Evolutionary conservation across 805 yeast genomes (phyloP).

Genomic region (Kluyveromyces siamensis): DNA sequence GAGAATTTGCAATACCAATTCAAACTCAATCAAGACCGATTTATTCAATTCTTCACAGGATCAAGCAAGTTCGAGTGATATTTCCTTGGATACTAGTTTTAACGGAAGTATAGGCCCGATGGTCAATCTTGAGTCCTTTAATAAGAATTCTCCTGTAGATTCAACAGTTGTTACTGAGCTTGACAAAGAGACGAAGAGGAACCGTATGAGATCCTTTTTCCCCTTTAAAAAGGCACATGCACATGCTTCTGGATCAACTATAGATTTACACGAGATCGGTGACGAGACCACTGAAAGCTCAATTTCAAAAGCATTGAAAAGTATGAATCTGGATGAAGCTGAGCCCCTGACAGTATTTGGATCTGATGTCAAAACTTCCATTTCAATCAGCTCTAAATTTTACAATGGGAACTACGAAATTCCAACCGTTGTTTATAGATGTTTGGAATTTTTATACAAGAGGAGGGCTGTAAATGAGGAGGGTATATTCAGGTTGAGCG

Average conservation of each 20-base stretch:
- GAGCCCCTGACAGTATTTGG: constrained; percentile 46
- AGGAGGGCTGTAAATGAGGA: constrained; percentile 75
- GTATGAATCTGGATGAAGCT: constrained; percentile 18
- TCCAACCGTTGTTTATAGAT: constrained; percentile 72
- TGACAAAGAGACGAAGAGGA: constrained; percentile 35
- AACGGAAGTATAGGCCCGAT: constrained; percentile 7
- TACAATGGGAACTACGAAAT: constrained; percentile 30
- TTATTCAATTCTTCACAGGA: neutral
- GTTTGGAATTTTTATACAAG: constrained; percentile 56
- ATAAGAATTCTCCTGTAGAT: constrained; percentile 9
- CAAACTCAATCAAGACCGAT: constrained; percentile 5
- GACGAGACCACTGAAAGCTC: constrained; percentile 14
- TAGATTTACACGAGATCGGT: constrained; percentile 23
- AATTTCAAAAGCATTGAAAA: constrained; percentile 24
- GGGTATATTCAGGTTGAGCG: constrained; percentile 86
- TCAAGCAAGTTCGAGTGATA: constrained; percentile 5
- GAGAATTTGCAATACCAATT: constrained; percentile 4
- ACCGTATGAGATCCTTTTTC: constrained; percentile 50
- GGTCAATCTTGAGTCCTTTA: constrained; percentile 5
- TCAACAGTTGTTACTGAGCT: constrained; percentile 9
- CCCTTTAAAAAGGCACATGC: constrained; percentile 37
- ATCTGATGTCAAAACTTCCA: constrained; percentile 44
- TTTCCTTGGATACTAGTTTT: neutral
- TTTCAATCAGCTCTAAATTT: constrained; percentile 40
- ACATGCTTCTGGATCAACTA: neutral